Percentiles rank a stretch among this genome's conserved stretches.
phyloP scores from a whole-genome alignment of 139 green algal species.

The Edaphochlamys debaryana region DNA sequence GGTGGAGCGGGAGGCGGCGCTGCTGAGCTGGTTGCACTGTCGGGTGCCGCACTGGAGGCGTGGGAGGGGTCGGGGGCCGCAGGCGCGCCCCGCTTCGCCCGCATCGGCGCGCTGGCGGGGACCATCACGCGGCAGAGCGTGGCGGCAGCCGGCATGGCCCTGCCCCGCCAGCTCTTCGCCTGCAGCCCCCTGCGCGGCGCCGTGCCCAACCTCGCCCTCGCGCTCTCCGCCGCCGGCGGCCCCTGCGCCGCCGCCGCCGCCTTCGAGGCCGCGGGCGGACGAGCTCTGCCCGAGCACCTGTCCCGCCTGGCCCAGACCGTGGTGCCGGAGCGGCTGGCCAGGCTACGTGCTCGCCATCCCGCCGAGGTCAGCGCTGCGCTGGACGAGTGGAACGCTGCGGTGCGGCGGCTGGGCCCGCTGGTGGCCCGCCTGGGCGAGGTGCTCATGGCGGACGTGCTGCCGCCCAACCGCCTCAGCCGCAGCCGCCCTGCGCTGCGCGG shows the following conservation, averaged over 20 bases:
- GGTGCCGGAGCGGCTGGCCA: constrained; percentile 9
- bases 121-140: background rate
- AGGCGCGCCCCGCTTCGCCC: background rate
- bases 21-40: too few relatives aligned
- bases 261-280: background rate
- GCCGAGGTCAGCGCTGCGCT: background rate
- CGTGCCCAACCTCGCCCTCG: background rate
- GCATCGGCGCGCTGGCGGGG: background rate
- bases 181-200: background rate
- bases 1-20: too few relatives aligned
- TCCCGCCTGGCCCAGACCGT: background rate
- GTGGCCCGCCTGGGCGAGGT: constrained; percentile 39
- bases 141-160: background rate
- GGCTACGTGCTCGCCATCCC: background rate
- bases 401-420: background rate
- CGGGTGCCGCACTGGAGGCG: too few relatives aligned
- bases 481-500: constrained; percentile 33
- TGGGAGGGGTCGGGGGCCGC: too few relatives aligned
- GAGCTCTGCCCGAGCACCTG: background rate
- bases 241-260: background rate
- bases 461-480: constrained; percentile 51
- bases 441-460: constrained; percentile 44
- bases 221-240: too few relatives aligned
- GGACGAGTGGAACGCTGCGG: constrained; percentile 5
- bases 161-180: constrained; percentile 2